Conservation (phyloP, 768 basidiomycete species). For the Auricularia sp. region DNA sequence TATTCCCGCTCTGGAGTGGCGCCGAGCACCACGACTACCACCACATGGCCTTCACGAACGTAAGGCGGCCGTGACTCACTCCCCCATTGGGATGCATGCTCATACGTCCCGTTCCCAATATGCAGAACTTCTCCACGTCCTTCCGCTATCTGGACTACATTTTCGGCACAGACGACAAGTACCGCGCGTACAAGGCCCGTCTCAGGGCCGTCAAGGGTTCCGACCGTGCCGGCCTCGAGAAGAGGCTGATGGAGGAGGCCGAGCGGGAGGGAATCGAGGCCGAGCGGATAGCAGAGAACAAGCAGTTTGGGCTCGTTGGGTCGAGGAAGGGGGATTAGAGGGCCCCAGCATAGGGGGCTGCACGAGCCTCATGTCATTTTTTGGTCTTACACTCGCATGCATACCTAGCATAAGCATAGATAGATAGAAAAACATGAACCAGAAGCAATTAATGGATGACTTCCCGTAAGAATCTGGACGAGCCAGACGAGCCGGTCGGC, state of each 20-base stretch:
- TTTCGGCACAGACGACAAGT: constrained; percentile 60
- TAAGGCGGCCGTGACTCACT: neutral
- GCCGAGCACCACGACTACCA: constrained; percentile 99
- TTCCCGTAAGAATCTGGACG: too few relatives aligned
- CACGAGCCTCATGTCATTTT: neutral
- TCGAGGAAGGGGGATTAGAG: neutral
- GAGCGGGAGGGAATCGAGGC: constrained; percentile 65
- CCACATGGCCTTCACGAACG: constrained; percentile 87
- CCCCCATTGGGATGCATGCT: neutral
- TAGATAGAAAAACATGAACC: neutral
- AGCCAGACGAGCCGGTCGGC: too few relatives aligned
- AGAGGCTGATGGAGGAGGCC: constrained; percentile 54
- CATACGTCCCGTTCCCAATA: constrained; percentile 7
- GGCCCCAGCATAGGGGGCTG: neutral
- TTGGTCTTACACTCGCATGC: neutral
- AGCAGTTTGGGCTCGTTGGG: neutral
- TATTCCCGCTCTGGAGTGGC: constrained; percentile 93
- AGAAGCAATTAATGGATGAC: neutral
- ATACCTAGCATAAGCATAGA: neutral
- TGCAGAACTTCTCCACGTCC: constrained; percentile 73
- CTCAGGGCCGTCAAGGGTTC: constrained; percentile 44
- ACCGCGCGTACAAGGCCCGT: constrained; percentile 65
- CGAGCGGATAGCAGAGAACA: constrained; percentile 40
- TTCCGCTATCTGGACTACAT: constrained; percentile 68
- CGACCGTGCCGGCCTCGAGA: constrained; percentile 47